Conservation (phyloP, 1,284 basidiomycete genomes). For the Anthracocystis panici-leucophaei region DNA sequence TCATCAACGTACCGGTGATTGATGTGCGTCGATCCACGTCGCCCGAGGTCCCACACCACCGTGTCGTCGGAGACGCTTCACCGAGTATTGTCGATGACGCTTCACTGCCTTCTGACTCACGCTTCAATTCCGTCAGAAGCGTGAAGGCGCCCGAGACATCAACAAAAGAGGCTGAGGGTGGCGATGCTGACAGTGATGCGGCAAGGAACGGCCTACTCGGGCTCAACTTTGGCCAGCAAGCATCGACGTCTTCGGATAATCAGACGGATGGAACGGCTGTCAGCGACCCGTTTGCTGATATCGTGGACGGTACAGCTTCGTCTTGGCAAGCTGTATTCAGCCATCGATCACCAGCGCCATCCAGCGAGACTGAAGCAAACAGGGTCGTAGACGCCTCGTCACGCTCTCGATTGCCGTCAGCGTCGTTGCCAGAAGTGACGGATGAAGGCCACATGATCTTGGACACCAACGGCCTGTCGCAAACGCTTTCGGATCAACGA, state of each 20-base stretch:
- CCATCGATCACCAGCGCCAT: constrained; percentile 5
- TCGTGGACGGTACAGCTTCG: constrained; percentile 37
- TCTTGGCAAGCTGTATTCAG: constrained; percentile 47
- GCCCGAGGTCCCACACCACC: constrained; percentile 38
- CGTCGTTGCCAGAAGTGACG: neutral
- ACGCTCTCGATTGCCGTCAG: neutral
- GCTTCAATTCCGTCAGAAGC: constrained; percentile 10
- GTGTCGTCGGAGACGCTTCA: constrained; percentile 23
- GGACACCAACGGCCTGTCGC: constrained; percentile 45
- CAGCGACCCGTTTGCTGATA: constrained; percentile 26
- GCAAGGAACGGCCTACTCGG: constrained; percentile 29
- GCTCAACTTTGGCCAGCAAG: constrained; percentile 19
- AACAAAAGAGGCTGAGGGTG: neutral
- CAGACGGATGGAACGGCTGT: neutral
- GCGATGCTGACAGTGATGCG: constrained; percentile 10
- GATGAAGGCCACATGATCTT: constrained; percentile 30
- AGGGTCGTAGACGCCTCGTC: neutral
- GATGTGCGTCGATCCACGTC: constrained; percentile 19
- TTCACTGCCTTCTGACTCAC: constrained; percentile 9
- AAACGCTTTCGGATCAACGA: constrained; percentile 44
- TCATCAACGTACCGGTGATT: constrained; percentile 6
- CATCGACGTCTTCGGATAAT: neutral
- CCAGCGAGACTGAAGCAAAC: neutral
- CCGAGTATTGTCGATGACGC: constrained; percentile 17
- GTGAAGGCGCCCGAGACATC: neutral